phyloP scores from a whole-genome alignment of 148 eudicot species.

The Linanthus parryae region DNA sequence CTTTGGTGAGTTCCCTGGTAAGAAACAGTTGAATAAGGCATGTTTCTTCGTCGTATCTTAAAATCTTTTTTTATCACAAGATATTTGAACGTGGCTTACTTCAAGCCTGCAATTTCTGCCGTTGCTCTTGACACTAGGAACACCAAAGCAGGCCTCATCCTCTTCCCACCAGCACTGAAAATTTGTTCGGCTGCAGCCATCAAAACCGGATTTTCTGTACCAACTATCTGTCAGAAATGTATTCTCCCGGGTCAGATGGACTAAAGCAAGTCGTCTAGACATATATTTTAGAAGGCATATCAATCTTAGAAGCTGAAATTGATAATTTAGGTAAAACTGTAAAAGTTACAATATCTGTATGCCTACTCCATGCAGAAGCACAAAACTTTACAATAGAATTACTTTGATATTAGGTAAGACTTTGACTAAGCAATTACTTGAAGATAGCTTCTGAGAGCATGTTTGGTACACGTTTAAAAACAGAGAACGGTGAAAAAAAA shows the following conservation, averaged over 20 bases:
- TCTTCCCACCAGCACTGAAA: slow-evolving; percentile 92
- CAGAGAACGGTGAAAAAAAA: too few relatives aligned
- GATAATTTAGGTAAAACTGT: too few relatives aligned
- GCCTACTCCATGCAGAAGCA: too few relatives aligned
- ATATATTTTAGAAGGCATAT: background rate
- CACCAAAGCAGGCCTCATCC: slow-evolving; percentile 96
- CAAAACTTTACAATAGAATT: too few relatives aligned
- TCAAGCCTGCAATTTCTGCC: slow-evolving; percentile 65
- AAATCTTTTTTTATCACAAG: background rate
- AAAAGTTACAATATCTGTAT: too few relatives aligned
- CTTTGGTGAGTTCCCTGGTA: slow-evolving; percentile 74
- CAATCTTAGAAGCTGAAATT: slow-evolving; percentile 5
- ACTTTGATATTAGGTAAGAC: too few relatives aligned
- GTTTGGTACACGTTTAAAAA: too few relatives aligned
- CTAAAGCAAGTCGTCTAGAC: too few relatives aligned
- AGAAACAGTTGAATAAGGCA: slow-evolving; percentile 4
- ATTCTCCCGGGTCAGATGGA: slow-evolving; percentile 33
- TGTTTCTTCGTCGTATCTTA: background rate
- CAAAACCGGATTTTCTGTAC: slow-evolving; percentile 89
- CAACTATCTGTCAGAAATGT: slow-evolving; percentile 62
- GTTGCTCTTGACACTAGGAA: slow-evolving; percentile 88
- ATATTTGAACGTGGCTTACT: slow-evolving; percentile 30
- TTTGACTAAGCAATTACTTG: too few relatives aligned
- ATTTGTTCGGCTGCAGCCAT: slow-evolving; percentile 98
- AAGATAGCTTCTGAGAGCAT: too few relatives aligned